Conservation (phyloP, 805 yeast species). For the Ogataea siamensis region DNA sequence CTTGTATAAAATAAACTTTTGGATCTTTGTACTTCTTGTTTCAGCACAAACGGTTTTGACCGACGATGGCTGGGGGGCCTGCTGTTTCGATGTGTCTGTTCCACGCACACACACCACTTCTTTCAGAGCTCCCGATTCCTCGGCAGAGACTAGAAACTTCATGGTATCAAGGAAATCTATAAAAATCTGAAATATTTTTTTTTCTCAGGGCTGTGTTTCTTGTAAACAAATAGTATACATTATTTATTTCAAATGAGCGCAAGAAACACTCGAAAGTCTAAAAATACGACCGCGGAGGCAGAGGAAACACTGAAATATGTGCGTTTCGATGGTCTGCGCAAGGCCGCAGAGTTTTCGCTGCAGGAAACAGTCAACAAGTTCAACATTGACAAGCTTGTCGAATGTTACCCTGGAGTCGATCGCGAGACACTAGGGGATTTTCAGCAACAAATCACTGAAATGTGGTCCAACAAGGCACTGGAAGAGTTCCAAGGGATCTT, state of each 20-base stretch:
- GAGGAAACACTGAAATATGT: conserved; percentile 18
- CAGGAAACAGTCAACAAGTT: conserved; percentile 45
- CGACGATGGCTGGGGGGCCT: conserved; percentile 60
- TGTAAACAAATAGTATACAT: conserved; percentile 10
- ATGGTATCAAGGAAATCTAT: conserved; percentile 32
- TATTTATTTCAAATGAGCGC: conserved; percentile 4
- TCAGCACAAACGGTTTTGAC: conserved; percentile 36
- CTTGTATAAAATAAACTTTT: conserved; percentile 30
- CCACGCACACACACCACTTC: conserved; percentile 64
- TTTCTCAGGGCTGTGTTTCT: conserved; percentile 9
- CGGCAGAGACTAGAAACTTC: conserved; percentile 64
- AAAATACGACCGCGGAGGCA: background rate
- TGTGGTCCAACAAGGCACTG: conserved; percentile 42
- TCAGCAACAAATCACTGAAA: conserved; percentile 42
- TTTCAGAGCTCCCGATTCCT: conserved; percentile 64
- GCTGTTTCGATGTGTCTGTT: conserved; percentile 75
- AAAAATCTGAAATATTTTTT: conserved; percentile 4
- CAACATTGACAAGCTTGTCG: conserved; percentile 40
- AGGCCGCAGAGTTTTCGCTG: conserved; percentile 36
- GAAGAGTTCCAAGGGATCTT: conserved; percentile 48
- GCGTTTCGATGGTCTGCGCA: conserved; percentile 33
- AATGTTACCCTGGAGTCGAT: conserved; percentile 49
- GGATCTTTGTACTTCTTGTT: conserved; percentile 36
- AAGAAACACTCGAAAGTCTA: conserved; percentile 7
- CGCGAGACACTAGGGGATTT: conserved; percentile 41